These are phyloP conservation scores for Diplocarpon rosae DNA, from an alignment of 2,329 filamentous ascomycete species.

Conservation along the genomic window DNA sequence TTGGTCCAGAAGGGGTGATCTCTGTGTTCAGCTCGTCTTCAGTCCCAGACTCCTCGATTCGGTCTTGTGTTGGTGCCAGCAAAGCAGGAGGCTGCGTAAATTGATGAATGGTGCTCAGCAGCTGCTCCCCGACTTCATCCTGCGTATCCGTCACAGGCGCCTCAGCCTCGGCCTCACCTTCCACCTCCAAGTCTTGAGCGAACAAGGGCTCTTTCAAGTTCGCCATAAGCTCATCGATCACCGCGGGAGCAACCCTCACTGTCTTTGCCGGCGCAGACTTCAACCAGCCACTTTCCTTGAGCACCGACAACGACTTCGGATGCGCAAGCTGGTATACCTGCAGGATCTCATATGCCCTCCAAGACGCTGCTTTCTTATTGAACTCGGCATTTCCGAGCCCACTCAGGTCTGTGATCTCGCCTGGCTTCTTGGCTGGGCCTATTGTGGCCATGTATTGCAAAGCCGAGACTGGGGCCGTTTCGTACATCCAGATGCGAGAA, in stretches of 20 bases:
- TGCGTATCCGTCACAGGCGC: slow-evolving; percentile 24
- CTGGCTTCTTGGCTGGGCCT: slow-evolving; percentile 35
- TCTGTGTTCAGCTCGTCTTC: neutral
- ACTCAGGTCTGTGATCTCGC: slow-evolving; percentile 33
- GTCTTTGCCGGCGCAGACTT: slow-evolving; percentile 39
- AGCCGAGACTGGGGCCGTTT: slow-evolving; percentile 34
- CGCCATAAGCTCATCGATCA: slow-evolving; percentile 45
- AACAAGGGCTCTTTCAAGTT: slow-evolving; percentile 46
- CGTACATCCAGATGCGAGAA: slow-evolving; percentile 52
- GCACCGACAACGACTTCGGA: slow-evolving; percentile 39
- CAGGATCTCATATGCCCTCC: slow-evolving; percentile 38
- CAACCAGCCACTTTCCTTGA: slow-evolving; percentile 45
- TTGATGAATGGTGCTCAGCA: slow-evolving; percentile 21
- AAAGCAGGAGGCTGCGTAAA: slow-evolving; percentile 20
- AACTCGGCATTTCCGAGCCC: slow-evolving; percentile 42
- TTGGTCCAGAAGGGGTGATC: too few relatives aligned
- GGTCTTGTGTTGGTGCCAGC: neutral
- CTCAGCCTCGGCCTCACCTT: neutral
- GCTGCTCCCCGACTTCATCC: slow-evolving; percentile 22
- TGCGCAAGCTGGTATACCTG: slow-evolving; percentile 54
- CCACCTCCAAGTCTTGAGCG: slow-evolving; percentile 12
- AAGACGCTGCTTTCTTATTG: slow-evolving; percentile 13
- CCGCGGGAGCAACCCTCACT: slow-evolving; percentile 43
- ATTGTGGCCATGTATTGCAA: slow-evolving; percentile 50
- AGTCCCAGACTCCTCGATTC: neutral